phyloP scores from a whole-genome alignment of 2,329 filamentous ascomycete genomes.

The Emergomyces orientalis region DNA sequence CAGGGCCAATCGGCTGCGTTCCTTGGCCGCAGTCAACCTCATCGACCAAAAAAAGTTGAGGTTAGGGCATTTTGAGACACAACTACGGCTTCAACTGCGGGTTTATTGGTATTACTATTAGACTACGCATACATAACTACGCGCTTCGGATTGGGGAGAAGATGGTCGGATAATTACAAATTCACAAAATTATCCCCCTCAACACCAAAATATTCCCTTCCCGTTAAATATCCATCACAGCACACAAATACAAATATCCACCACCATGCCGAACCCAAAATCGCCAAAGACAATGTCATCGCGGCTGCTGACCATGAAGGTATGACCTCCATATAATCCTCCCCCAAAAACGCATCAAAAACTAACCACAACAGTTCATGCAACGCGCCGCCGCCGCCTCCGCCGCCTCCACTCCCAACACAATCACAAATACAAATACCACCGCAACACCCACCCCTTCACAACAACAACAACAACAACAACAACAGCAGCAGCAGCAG shows the following conservation, averaged over 20 bases:
- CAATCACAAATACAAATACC: slow-evolving; percentile 36
- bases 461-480: slow-evolving; percentile 31
- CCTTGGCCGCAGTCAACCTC: neutral
- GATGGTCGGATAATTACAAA: neutral
- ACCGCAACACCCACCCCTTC: slow-evolving; percentile 40
- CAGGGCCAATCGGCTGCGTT: slow-evolving; percentile 5
- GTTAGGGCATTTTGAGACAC: neutral
- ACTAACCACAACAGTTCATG: slow-evolving; percentile 57
- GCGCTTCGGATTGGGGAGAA: neutral
- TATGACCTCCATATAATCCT: slow-evolving; percentile 20
- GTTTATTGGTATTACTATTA: neutral
- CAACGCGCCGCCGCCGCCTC: slow-evolving; percentile 66
- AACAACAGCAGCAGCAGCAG: no score
- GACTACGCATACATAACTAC: neutral
- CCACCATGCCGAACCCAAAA: slow-evolving; percentile 25
- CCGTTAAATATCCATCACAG: neutral
- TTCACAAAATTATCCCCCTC: neutral
- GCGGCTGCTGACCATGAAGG: slow-evolving; percentile 83
- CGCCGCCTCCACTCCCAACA: slow-evolving; percentile 34
- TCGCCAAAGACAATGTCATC: slow-evolving; percentile 70
- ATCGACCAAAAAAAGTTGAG: neutral
- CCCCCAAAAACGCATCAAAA: neutral
- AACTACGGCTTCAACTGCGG: neutral
- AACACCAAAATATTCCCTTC: no score
- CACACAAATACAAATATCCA: neutral